Evolutionary conservation across 345 rosid genomes (phyloP), one percentile per base, ranked within the genome.

Genomic region (Brassica nigra): DNA sequence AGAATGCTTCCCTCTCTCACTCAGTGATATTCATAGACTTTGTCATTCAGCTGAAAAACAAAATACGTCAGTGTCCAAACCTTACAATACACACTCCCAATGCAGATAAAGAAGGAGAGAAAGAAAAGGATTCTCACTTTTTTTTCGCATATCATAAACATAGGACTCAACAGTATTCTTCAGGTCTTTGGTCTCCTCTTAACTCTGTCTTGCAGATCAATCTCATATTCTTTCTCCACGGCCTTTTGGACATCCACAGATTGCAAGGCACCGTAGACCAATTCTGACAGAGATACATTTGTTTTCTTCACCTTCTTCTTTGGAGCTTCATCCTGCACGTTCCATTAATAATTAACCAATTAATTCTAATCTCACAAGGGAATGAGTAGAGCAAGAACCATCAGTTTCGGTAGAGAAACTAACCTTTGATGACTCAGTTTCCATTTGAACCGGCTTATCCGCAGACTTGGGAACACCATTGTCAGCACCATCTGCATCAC

Each of bases 121-220:
- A 42, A 80, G 15, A 58, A 76, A 64, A 57, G 74, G 29, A 62
- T 15, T 65, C 27, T 16, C 75, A 90, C 99, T 90, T 95, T 95
- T 95, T 80, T 93, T 95, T 78, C 99, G 86, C 99, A 91, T 91
- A 68, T 93, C 99, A 74, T 95, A 95, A 16, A 95, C 99, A 83
- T 91, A 95, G 6, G 99, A 87, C 82, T 95, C 99, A 57, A 95
- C 98, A 74, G 97, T 98, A 82, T 95, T 95, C 88, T 95, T 95
- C 84, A 77, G 84, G 80, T 95, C 99, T 77, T 95, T 93, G 9
- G 99, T 95, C 81, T 95, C 99, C 78, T 95, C 99, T 98, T 95
- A 30, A 95, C 89, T 42, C 97, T 88, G 78, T 95, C 99, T 84
- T 95, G 99, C 83, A 95, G 83, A 77, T 98, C 98, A 98, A 95